phyloP scores from a whole-genome alignment of 2,329 filamentous ascomycete genomes.

The Ceratocystis albifundus region DNA sequence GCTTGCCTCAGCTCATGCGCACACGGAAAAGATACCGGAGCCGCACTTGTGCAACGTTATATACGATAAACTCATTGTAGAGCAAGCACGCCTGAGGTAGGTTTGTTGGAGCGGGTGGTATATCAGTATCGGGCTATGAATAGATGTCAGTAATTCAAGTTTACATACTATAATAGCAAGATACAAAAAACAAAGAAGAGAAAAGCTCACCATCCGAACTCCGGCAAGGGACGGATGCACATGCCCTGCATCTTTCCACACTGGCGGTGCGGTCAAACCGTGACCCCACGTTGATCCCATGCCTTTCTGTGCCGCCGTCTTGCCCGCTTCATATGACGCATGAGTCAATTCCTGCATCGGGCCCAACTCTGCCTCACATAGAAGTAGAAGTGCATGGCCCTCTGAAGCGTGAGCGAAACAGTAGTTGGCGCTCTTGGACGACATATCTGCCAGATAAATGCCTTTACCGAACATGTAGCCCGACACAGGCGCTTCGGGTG shows the following conservation, averaged over 20 bases:
- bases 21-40: conserved; percentile 59
- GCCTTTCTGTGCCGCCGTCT: conserved; percentile 48
- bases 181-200: neutral
- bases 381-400: conserved; percentile 61
- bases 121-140: conserved; percentile 39
- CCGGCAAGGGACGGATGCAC: conserved; percentile 56
- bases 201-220: conserved; percentile 51
- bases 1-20: conserved; percentile 35
- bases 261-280: conserved; percentile 50
- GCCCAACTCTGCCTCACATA: conserved; percentile 71
- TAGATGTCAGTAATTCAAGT: neutral
- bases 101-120: conserved; percentile 39
- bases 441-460: conserved; percentile 79
- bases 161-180: neutral
- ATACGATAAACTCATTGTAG: conserved; percentile 67
- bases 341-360: conserved; percentile 51
- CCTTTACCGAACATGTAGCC: conserved; percentile 90
- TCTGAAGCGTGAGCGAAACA: conserved; percentile 52
- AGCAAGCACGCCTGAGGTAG: conserved; percentile 38
- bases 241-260: conserved; percentile 64
- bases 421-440: conserved; percentile 71
- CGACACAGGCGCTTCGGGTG: conserved; percentile 64
- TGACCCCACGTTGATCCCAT: conserved; percentile 59
- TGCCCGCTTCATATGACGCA: conserved; percentile 48
- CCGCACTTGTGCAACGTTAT: conserved; percentile 57